Evolutionary conservation across 1,284 basidiomycete species (phyloP), one percentile per base, ranked within the genome.

Genomic region (Ganoderma sinense): DNA sequence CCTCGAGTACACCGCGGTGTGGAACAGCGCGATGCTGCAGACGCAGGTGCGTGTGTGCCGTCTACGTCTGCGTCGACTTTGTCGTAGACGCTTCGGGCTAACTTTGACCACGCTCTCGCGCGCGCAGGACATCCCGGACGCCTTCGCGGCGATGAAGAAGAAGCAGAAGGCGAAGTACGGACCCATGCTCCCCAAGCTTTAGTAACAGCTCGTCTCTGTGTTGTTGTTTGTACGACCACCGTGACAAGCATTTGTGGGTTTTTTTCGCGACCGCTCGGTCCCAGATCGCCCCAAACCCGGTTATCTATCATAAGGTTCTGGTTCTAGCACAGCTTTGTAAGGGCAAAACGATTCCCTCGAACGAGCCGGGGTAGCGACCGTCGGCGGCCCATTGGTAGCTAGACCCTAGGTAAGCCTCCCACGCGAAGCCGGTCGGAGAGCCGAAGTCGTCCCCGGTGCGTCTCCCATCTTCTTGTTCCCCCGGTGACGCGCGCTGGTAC

Each of bases 1-100:
- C 58, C 83, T 97, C 62, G 86, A 88, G 26, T 97, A 96, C 76
- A 94, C 92, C 0, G 89, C 89, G 0, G 86, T 87, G 0, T 96
- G 95, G 94, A 96, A 96, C 79, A 82, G 86, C 40, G 85, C 85
- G 33, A 87, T 91, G 80, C 79, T 96, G 2, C 91, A 95, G 80
- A 91, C 93, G 2, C 81, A 85, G 71, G 94, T 93, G 68, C 69
- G 86, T 78, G 6, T 7, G 7, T 7, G 20, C 36, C 23, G 8
- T 55, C 36, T 26, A 10, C 5, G n/a, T 7, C 36, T 31, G 58
- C 29, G 45, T 43, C 58, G 2, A 10, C 10, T 41, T 41, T 14
- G 23, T 41, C 36, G 2, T 36, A 10, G 56, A 10, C 20, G 56
- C 56, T 4, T 18, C 33, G 56, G 56, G 56, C 56, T 59, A 18